A percentile compares a stretch with the other conserved stretches of the same genome.
phyloP scores from a whole-genome alignment of 2,329 filamentous ascomycete species.

The Sporothrix pallida region DNA sequence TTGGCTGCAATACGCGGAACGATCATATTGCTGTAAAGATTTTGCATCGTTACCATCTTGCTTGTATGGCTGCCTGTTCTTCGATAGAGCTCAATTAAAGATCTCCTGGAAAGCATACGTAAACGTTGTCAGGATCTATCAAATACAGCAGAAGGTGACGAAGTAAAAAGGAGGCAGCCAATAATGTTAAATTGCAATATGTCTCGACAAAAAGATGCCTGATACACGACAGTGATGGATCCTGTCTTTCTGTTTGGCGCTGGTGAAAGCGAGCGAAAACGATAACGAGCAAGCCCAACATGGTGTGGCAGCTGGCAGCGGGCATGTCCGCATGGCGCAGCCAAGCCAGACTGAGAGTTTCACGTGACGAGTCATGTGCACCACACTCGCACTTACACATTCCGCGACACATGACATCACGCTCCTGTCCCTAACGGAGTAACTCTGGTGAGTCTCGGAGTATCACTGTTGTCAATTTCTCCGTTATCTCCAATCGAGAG shows the following conservation, averaged over 20 bases:
- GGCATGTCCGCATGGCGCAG: neutral
- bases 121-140: neutral
- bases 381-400: neutral
- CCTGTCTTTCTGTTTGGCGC: neutral
- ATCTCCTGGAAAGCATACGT: neutral
- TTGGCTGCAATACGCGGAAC: neutral
- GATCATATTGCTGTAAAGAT: neutral
- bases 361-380: neutral
- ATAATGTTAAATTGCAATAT: neutral
- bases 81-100: neutral
- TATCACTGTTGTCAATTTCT: neutral
- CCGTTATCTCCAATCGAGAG: neutral
- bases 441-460: slow-evolving; percentile 3
- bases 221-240: neutral
- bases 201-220: neutral
- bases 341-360: neutral
- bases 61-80: neutral
- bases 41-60: neutral
- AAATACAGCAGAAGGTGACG: neutral
- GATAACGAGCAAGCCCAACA: neutral
- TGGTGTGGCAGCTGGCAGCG: neutral
- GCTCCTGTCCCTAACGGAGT: slow-evolving; percentile 3
- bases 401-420: neutral
- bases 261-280: slow-evolving; percentile 12
- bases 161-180: neutral